These are phyloP conservation scores for Saccharum spontaneum DNA, from an alignment of 176 grass and related monocot genomes.

Conservation along the genomic window DNA sequence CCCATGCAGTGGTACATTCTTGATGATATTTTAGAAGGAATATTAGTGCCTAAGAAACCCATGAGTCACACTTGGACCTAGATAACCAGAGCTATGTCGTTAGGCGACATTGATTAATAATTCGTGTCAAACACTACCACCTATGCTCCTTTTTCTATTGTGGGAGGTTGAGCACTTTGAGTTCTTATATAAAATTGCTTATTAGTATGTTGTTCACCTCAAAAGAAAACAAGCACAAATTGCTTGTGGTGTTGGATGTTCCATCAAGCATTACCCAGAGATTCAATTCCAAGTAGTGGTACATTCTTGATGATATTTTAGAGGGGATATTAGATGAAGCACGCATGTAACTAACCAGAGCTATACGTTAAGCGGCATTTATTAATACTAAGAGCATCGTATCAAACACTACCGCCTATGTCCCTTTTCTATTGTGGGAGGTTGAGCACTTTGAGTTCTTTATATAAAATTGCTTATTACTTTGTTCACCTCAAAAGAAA, in stretches of 20 bases:
- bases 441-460: neutral
- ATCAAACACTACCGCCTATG: conserved; percentile 27
- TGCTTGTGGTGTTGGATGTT: no score
- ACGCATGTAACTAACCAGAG: neutral
- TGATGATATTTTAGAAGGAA: neutral
- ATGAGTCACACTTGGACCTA: neutral
- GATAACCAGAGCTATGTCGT: conserved; percentile 19
- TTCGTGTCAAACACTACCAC: conserved; percentile 39
- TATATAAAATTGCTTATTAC: neutral
- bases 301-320: conserved; percentile 3
- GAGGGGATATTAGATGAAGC: conserved; percentile 18
- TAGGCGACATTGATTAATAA: conserved; percentile 28
- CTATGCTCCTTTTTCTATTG: neutral
- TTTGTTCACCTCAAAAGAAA: neutral
- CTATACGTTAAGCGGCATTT: conserved; percentile 16
- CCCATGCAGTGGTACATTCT: neutral
- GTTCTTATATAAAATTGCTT: neutral
- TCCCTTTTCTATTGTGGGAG: neutral
- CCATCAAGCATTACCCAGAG: neutral
- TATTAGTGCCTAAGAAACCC: conserved; percentile 25
- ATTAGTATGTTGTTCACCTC: neutral
- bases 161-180: neutral
- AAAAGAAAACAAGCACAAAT: no score
- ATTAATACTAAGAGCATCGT: conserved; percentile 29
- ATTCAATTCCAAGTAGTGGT: conserved; percentile 11